Percentiles rank a stretch among this genome's conserved stretches.
Evolutionary conservation across 169 alveolate genomes (phyloP).

Genomic region (Eimeria praecox): DNA sequence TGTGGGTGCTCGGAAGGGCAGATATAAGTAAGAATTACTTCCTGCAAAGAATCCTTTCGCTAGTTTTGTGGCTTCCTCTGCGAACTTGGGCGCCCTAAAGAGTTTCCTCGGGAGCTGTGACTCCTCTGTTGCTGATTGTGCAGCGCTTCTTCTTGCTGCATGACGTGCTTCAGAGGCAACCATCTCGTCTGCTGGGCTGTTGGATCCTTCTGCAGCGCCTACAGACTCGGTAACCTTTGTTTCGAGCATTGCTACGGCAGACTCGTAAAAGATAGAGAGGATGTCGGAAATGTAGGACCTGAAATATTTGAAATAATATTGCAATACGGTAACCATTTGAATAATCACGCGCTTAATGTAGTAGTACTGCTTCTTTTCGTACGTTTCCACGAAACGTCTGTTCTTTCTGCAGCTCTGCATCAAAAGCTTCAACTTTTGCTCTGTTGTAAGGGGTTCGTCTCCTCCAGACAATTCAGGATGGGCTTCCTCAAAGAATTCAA

Average conservation of each 20-base stretch:
- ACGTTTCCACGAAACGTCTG: not conserved
- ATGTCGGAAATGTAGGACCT: constrained; percentile 42
- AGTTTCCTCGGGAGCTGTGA: constrained; percentile 35
- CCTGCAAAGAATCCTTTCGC: constrained; percentile 54
- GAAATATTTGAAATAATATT: constrained; percentile 53
- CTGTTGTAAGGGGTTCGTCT: constrained; percentile 18
- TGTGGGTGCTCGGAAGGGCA: too few species aligned
- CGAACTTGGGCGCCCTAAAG: constrained; percentile 30
- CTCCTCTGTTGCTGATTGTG: constrained; percentile 32
- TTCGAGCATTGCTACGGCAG: constrained; percentile 60
- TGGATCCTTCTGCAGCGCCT: constrained; percentile 18
- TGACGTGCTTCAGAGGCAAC: constrained; percentile 53
- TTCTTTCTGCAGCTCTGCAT: constrained; percentile 27
- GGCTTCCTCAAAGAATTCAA: not conserved
- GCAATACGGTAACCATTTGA: constrained; percentile 57
- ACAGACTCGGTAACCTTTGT: constrained; percentile 14
- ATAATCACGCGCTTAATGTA: constrained; percentile 2
- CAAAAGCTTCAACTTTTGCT: not conserved
- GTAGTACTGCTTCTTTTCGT: not conserved
- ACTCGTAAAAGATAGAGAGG: constrained; percentile 73
- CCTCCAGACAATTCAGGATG: constrained; percentile 47
- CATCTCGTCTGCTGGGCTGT: constrained; percentile 48
- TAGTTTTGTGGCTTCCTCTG: constrained; percentile 2
- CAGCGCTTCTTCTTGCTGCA: constrained; percentile 34
- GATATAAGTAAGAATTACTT: not conserved